A percentile compares a stretch with the other conserved stretches of the same genome.
These are phyloP conservation scores for Solanum gandarillasii DNA, from an alignment of 257 asterid species.

Conservation along the genomic window DNA sequence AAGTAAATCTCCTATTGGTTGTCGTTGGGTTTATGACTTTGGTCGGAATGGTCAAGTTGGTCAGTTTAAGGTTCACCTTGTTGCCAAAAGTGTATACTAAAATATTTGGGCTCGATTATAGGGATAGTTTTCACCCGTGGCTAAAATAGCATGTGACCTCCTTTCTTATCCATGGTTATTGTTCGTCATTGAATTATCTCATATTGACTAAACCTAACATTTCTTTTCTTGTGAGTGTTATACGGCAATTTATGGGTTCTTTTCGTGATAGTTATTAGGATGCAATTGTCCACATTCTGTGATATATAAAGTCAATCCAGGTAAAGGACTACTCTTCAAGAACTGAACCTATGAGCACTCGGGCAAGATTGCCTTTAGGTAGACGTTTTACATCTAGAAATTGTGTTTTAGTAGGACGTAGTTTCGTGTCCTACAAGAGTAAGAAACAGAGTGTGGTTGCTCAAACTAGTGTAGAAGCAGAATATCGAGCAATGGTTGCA, in stretches of 20 bases:
- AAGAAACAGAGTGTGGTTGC: background rate
- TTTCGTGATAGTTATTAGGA: background rate
- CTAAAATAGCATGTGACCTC: background rate
- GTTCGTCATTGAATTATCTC: background rate
- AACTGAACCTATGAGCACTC: background rate
- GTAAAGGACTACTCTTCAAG: background rate
- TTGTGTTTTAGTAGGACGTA: background rate
- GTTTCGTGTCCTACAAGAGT: background rate
- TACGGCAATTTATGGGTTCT: background rate
- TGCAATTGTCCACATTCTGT: background rate
- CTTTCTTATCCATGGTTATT: background rate
- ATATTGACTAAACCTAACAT: background rate
- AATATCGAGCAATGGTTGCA: background rate
- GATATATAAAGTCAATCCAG: background rate
- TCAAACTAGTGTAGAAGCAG: background rate
- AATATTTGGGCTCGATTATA: background rate
- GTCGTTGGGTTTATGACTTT: background rate
- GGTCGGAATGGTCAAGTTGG: background rate
- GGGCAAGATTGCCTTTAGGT: background rate
- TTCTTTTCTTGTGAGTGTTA: background rate
- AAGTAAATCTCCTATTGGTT: background rate
- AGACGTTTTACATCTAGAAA: background rate
- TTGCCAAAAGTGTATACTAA: background rate
- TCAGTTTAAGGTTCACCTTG: background rate
- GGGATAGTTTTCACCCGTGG: background rate